A percentile compares a stretch with the other conserved stretches of the same genome.
Conservation (phyloP, 2,329 filamentous ascomycete species). For the Periconia sp. region DNA sequence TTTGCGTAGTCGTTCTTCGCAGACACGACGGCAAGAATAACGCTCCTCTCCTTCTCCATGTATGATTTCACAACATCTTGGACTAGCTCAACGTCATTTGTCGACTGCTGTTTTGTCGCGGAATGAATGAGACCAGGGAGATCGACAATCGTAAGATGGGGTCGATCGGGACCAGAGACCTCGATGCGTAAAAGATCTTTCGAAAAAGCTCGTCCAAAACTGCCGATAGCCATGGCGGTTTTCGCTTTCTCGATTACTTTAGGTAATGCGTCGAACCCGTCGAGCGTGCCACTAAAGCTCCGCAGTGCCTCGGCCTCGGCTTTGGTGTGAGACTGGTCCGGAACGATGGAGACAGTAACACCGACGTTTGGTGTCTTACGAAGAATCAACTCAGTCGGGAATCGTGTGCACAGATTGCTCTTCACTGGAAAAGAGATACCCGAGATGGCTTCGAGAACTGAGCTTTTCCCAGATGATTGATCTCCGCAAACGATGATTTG, state of each 20-base stretch:
- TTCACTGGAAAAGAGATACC: conserved; percentile 48
- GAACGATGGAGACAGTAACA: conserved; percentile 48
- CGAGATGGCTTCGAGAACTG: conserved; percentile 37
- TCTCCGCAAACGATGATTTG: no score
- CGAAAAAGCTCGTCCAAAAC: conserved; percentile 7
- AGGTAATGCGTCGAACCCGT: conserved; percentile 10
- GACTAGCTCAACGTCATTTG: conserved; percentile 49
- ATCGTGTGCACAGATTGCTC: conserved; percentile 58
- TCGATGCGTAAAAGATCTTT: conserved; percentile 18
- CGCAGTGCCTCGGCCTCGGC: conserved; percentile 5
- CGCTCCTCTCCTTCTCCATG: conserved; percentile 42
- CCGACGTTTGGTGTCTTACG: conserved; percentile 41
- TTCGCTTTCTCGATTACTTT: conserved; percentile 51
- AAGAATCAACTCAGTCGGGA: conserved; percentile 61
- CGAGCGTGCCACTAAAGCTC: conserved; percentile 5
- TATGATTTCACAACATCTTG: conserved; percentile 46
- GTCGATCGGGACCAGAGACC: conserved; percentile 10
- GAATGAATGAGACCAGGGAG: conserved; percentile 56
- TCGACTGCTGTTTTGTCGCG: conserved; percentile 49
- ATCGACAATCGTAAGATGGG: conserved; percentile 44
- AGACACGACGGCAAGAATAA: conserved; percentile 48
- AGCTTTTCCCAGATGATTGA: conserved; percentile 19
- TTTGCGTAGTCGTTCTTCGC: no score
- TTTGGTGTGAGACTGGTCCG: conserved; percentile 5
- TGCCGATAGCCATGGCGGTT: conserved; percentile 46